These are phyloP conservation scores for Skeletonema costatum DNA, from an alignment of 108 stramenopile species.

Conservation along the genomic window DNA sequence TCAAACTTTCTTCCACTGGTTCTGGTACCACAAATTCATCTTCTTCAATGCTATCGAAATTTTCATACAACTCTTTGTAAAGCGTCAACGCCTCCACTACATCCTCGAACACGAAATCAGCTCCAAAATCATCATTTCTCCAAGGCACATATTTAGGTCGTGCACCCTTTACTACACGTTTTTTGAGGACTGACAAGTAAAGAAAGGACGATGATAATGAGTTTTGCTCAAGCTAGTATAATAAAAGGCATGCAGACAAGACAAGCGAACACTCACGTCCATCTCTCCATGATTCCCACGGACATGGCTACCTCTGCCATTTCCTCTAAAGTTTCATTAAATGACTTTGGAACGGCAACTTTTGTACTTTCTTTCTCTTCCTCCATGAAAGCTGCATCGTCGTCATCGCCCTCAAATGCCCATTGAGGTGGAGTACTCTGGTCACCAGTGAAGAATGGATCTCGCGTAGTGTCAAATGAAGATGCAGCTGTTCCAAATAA, in stretches of 20 bases:
- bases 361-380: constrained; percentile 55
- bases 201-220: neutral
- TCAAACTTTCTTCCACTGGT: constrained; percentile 53
- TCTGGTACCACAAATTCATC: constrained; percentile 71
- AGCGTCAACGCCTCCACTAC: constrained; percentile 85
- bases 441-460: constrained; percentile 48
- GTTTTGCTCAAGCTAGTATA: neutral
- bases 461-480: constrained; percentile 15
- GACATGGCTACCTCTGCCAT: constrained; percentile 66
- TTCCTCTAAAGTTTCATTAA: constrained; percentile 62
- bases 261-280: constrained; percentile 43
- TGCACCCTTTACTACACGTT: constrained; percentile 68
- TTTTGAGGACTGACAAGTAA: constrained; percentile 42
- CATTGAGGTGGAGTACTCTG: constrained; percentile 64
- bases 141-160: constrained; percentile 74
- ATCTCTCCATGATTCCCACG: constrained; percentile 66
- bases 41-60: constrained; percentile 67
- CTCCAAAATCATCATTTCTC: constrained; percentile 91
- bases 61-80: constrained; percentile 69
- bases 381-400: constrained; percentile 35
- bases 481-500: constrained; percentile 35
- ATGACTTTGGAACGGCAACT: constrained; percentile 41
- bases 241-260: neutral
- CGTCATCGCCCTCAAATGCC: constrained; percentile 62
- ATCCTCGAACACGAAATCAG: constrained; percentile 86